Percentiles rank a stretch among this genome's conserved stretches.
These are phyloP conservation scores for Choanephora cucurbitarum DNA, from an alignment of 371 early-diverging fungal genomes.

Conservation along the genomic window DNA sequence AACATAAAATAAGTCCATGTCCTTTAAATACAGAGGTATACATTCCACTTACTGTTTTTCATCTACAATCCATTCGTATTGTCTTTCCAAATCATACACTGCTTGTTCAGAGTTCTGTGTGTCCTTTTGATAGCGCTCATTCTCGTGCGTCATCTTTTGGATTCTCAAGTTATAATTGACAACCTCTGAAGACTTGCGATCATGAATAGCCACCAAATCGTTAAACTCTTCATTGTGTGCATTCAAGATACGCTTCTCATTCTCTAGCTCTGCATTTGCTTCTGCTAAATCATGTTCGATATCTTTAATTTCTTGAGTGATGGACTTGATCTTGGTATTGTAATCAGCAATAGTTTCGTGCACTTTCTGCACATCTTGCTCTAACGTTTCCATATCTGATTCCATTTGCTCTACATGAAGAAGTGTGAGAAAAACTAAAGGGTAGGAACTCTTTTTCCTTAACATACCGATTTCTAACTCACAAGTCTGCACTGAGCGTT, in stretches of 20 bases:
- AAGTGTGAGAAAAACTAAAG: too few relatives aligned
- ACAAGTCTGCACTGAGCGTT: slow-evolving; percentile 69
- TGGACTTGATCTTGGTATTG: slow-evolving; percentile 34
- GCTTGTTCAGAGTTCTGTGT: slow-evolving; percentile 54
- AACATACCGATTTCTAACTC: slow-evolving; percentile 74
- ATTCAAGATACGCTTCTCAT: slow-evolving; percentile 29
- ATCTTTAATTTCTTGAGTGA: slow-evolving; percentile 28
- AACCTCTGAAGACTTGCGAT: slow-evolving; percentile 61
- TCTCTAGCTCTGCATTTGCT: slow-evolving; percentile 21
- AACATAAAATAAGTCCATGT: not conserved
- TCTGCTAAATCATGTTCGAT: slow-evolving; percentile 10
- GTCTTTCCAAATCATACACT: slow-evolving; percentile 57
- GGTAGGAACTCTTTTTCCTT: too few relatives aligned
- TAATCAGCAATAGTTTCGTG: slow-evolving; percentile 56
- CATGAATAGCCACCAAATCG: slow-evolving; percentile 64
- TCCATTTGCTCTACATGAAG: slow-evolving; percentile 62
- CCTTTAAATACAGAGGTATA: too few relatives aligned
- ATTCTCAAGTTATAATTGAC: slow-evolving; percentile 67
- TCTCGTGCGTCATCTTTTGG: slow-evolving; percentile 73
- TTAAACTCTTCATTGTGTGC: slow-evolving; percentile 48
- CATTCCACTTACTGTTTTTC: slow-evolving; percentile 82
- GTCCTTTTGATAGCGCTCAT: slow-evolving; percentile 71
- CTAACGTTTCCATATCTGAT: slow-evolving; percentile 58
- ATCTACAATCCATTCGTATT: slow-evolving; percentile 87
- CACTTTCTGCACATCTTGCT: slow-evolving; percentile 51